Evolutionary conservation across 257 asterid genomes (phyloP), one percentile per base, ranked within the genome.

Genomic region (Gentiana straminea): DNA sequence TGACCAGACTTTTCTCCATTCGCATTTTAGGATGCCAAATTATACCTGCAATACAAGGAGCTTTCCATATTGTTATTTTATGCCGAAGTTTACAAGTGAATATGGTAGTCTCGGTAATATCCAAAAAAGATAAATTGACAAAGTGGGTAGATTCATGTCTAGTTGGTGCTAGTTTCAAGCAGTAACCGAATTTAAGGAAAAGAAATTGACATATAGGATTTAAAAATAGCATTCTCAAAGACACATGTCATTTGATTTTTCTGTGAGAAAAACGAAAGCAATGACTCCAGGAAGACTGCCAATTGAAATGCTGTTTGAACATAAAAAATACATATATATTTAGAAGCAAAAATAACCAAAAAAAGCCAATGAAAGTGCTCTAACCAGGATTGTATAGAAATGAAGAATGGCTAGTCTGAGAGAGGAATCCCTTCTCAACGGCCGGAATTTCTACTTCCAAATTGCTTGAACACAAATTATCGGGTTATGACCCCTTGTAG

Each of bases 1-100:
- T 80, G 58, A 92, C 79, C 64, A 83, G 72, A 73, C 76, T 88
- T 76, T 85, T 83, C 61, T 76, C 73, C 63, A 70, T 63, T 51
- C 64, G 82, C 69, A 75, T 47, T 71, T 75, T 88, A 66, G 91
- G 78, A 81, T 77, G 99, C 94, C 97, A 92, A 73, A 80, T 91
- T 69, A 76, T 73, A 63, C 97, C 99, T 92, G 87, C 51, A 70
- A 46, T n/a, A 53, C 34, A 67, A 35, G 45, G 7, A 37, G 33
- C 51, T 3, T 39, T 15, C 56, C 15, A 46, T 54, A 15, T 15
- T 0, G 24, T 15, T 15, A 15, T 48, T 56, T 39, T 51, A 4
- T 33, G 35, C 32, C 49, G 37, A 0, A n/a, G 15, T 37, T 37
- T 35, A 4, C 4, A 37, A 1, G 41, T 38, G 10, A 13, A 15